Percentiles rank a stretch among this genome's conserved stretches.
These are phyloP conservation scores for Dendrobium catenatum DNA, from an alignment of 106 monocot genomes.

Conservation along the genomic window DNA sequence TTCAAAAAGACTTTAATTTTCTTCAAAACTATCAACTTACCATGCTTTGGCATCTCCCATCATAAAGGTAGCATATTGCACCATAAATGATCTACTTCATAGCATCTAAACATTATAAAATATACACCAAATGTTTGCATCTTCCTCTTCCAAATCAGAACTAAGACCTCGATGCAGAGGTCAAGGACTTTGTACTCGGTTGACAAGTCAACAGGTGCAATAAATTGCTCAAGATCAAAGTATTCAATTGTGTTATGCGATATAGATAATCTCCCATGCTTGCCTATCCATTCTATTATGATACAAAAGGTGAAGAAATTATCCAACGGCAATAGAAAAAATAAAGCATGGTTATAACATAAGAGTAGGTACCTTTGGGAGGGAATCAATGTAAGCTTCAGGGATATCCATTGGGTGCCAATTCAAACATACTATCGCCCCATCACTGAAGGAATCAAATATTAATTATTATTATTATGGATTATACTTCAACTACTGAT, in stretches of 20 bases:
- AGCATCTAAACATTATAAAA: too few species aligned
- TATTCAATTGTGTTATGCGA: slow-evolving; percentile 36
- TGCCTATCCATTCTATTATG: slow-evolving; percentile 46
- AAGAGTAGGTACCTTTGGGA: slow-evolving; percentile 44
- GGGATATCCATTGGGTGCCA: slow-evolving; percentile 42
- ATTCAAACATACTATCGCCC: not conserved
- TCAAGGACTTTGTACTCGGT: slow-evolving; percentile 76
- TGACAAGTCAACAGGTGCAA: slow-evolving; percentile 59
- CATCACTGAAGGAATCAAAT: not conserved
- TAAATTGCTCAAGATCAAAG: slow-evolving; percentile 70
- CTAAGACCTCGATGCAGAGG: slow-evolving; percentile 60
- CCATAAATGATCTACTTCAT: too few species aligned
- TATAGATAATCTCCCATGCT: slow-evolving; percentile 63
- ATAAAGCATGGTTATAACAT: not conserved
- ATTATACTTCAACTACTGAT: too few species aligned
- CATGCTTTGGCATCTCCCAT: too few species aligned
- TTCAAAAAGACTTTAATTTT: too few species aligned
- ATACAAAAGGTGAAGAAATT: not conserved
- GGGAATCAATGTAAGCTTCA: slow-evolving; percentile 51
- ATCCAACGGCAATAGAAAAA: not conserved
- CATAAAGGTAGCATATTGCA: too few species aligned
- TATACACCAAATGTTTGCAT: slow-evolving; percentile 20
- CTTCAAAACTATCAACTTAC: too few species aligned
- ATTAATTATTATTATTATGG: too few species aligned
- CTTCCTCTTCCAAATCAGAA: slow-evolving; percentile 88